Base-by-base conservation (phyloP, 139 green algal genomes). In the Auxenochlorella protothecoides region DNA sequence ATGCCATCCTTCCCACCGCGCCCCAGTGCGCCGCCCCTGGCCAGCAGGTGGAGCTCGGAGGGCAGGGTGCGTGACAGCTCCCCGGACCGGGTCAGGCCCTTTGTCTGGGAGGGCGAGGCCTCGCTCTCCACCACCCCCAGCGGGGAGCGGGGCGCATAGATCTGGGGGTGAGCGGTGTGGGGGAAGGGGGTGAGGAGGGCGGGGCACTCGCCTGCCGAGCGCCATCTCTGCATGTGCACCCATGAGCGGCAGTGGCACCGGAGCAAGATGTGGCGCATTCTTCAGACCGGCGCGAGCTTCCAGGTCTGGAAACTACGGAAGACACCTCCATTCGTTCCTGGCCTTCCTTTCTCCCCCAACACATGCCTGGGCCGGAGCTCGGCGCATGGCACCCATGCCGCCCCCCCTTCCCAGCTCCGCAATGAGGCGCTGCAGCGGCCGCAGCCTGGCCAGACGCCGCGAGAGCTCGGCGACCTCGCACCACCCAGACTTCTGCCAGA, bases 61-160 rank as follows among this genome's bases (percentile, higher is more conserved):
- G 92, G 92, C 67, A 96, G 83, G 89, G 96, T 96, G 72, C 87
- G 85, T 6, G 82, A 91, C 9, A 97, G 77, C 63, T 96, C 91
- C 10, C 82, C 85, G 62, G 76, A 85, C 27, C 88, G 79, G 3
- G 85, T 80, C 53, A 95, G 72, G 11, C 89, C 87, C 0, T 77
- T 53, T 5, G 91, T 92, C 80, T 97, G 89, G 77, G 96, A 89
- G 0, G 91, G 89, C 75, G 90, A 81, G 68, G 93, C 74, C 9
- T 87, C 79, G 4, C 89, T 94, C 7, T 86, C 77, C 5, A 96
- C 81, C 7, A 97, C 84, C 10, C 91, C 91, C 3, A 81, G 82
- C 3, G 88, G 88, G 71, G 71, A 74, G 14, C 80, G 66, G 15
- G 77, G 63, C 55, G 74, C 77, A 71, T 85, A 78, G 9, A 93